Evolutionary conservation across 805 yeast species (phyloP).

Genomic region (Lipomyces oligophaga): DNA sequence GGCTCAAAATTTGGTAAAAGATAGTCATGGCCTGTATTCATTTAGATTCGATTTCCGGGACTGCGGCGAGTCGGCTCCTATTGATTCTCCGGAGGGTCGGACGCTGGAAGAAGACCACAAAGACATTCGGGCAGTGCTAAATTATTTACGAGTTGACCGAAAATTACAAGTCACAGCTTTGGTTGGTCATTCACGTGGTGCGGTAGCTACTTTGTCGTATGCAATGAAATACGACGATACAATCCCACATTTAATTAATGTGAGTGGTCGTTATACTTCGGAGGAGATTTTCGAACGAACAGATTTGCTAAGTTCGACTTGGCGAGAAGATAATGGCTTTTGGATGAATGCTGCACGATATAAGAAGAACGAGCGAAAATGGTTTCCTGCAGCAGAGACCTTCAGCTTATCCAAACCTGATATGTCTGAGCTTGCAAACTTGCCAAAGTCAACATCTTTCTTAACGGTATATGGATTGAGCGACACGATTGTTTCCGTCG

Average conservation of each 20-base stretch:
- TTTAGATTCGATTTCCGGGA: conserved; percentile 82
- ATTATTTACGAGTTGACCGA: conserved; percentile 34
- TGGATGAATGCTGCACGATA: conserved; percentile 45
- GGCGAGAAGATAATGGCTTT: conserved; percentile 44
- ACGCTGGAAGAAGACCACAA: conserved; percentile 59
- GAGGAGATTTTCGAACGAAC: conserved; percentile 46
- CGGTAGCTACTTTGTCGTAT: conserved; percentile 74
- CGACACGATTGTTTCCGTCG: conserved; percentile 63
- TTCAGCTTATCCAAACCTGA: conserved; percentile 49
- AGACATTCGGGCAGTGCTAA: conserved; percentile 54
- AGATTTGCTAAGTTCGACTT: conserved; percentile 37
- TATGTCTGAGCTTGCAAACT: conserved; percentile 36
- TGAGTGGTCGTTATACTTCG: conserved; percentile 67
- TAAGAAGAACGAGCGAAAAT: conserved; percentile 45
- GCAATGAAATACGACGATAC: conserved; percentile 45
- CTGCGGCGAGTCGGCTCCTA: conserved; percentile 71
- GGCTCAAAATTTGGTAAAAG: conserved; percentile 55
- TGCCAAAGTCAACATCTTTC: conserved; percentile 50
- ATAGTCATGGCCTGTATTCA: conserved; percentile 54
- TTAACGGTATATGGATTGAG: conserved; percentile 66
- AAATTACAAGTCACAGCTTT: conserved; percentile 52
- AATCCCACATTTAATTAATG: conserved; percentile 67
- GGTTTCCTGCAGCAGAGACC: conserved; percentile 51
- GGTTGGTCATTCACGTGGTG: conserved; percentile 80
- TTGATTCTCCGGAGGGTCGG: conserved; percentile 42